A percentile compares a stretch with the other conserved stretches of the same genome.
Conservation (phyloP, 2,329 filamentous ascomycete species). For the Onygenales sp. region DNA sequence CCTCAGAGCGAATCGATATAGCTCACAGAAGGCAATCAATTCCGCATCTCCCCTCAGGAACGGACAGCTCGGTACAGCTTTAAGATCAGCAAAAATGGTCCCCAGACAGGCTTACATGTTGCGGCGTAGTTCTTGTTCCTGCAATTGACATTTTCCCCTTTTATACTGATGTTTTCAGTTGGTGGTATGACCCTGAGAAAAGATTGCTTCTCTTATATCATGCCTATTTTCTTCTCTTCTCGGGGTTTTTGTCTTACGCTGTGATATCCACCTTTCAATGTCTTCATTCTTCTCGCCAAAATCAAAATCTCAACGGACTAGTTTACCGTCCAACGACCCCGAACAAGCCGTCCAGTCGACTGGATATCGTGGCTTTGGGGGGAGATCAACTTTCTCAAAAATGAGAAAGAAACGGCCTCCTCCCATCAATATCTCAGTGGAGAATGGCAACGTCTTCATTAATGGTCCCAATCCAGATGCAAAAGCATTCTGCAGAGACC, state of each 20-base stretch:
- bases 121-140: too few relatives aligned
- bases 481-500: constrained; percentile 4
- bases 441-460: constrained; percentile 10
- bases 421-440: constrained; percentile 11
- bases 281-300: constrained; percentile 9
- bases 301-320: constrained; percentile 5
- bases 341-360: constrained; percentile 1
- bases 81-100: neutral
- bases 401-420: constrained; percentile 12
- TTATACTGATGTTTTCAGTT: too few relatives aligned
- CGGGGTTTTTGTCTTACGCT: neutral
- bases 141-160: too few relatives aligned
- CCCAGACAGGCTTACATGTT: too few relatives aligned
- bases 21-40: neutral
- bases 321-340: neutral
- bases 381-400: constrained; percentile 9
- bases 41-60: neutral
- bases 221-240: neutral
- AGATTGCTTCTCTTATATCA: neutral
- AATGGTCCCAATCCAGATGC: constrained; percentile 4
- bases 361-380: neutral
- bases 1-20: neutral
- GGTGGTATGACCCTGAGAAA: too few relatives aligned
- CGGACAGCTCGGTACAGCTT: neutral
- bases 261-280: neutral